phyloP scores from a whole-genome alignment of 2,329 filamentous ascomycete species.

The Trematosphaeria pertusa region DNA sequence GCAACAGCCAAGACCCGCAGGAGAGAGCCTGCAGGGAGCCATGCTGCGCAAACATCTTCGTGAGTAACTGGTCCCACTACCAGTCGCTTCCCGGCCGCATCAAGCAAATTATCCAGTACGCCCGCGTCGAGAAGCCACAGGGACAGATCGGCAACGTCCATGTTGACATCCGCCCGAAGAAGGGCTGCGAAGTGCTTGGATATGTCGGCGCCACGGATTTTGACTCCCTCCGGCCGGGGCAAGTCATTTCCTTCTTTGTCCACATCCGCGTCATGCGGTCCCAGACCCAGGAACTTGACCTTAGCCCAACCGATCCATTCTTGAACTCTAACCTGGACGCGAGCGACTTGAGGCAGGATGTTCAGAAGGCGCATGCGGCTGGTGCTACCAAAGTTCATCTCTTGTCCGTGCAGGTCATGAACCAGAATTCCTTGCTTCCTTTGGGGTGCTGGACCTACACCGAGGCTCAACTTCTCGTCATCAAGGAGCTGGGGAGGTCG shows the following conservation, averaged over 20 bases:
- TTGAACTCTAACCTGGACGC: slow-evolving; percentile 28
- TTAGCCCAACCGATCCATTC: slow-evolving; percentile 28
- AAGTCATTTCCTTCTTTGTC: slow-evolving; percentile 28
- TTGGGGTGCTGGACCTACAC: slow-evolving; percentile 31
- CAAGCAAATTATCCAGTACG: slow-evolving; percentile 34
- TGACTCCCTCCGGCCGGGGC: slow-evolving; percentile 29
- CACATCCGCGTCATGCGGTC: slow-evolving; percentile 25
- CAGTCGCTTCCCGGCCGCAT: slow-evolving; percentile 29
- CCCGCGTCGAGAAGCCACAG: slow-evolving; percentile 28
- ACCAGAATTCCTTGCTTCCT: slow-evolving; percentile 29
- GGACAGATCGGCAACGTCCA: slow-evolving; percentile 28
- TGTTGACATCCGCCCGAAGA: slow-evolving; percentile 27
- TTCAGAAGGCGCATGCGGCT: slow-evolving; percentile 21
- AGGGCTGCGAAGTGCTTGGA: slow-evolving; percentile 36
- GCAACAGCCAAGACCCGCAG: slow-evolving; percentile 12
- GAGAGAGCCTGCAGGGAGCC: slow-evolving; percentile 22
- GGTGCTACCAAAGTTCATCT: slow-evolving; percentile 32
- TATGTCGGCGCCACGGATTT: slow-evolving; percentile 24
- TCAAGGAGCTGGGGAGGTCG: slow-evolving; percentile 29
- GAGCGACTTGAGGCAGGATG: slow-evolving; percentile 28
- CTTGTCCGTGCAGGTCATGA: slow-evolving; percentile 31
- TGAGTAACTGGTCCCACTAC: slow-evolving; percentile 33
- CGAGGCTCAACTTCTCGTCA: slow-evolving; percentile 29
- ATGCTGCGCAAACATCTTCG: slow-evolving; percentile 36
- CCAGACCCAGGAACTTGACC: slow-evolving; percentile 22